Evolutionary conservation across 345 rosid genomes (phyloP).

Genomic region (Salix koriyanagi): DNA sequence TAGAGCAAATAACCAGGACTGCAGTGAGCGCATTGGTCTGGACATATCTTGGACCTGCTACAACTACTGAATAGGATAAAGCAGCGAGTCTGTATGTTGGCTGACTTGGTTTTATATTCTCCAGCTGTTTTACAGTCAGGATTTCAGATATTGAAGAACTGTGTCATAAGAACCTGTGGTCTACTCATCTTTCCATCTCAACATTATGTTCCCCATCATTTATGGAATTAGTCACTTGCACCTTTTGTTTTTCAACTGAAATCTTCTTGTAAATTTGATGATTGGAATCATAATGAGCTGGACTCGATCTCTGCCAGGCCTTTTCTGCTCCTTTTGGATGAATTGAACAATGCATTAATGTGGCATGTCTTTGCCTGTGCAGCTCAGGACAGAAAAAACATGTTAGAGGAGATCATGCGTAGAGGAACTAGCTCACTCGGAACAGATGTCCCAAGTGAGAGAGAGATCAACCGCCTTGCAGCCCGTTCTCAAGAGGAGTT

Average conservation of each 20-base stretch:
- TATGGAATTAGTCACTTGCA: neutral
- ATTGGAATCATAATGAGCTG: neutral
- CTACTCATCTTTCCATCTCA: neutral
- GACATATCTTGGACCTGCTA: neutral
- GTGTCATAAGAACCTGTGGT: neutral
- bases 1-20: neutral
- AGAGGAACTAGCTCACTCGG: conserved; percentile 94
- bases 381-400: conserved; percentile 92
- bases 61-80: neutral
- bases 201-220: neutral
- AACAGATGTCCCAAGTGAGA: conserved; percentile 94
- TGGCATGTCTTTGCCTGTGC: conserved; percentile 30
- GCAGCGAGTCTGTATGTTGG: neutral
- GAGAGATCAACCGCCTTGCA: conserved; percentile 95
- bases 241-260: neutral
- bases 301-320: neutral
- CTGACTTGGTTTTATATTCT: neutral
- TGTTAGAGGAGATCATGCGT: conserved; percentile 98
- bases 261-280: neutral
- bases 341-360: conserved; percentile 6
- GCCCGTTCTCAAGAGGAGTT: conserved; percentile 88
- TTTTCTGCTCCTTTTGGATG: neutral
- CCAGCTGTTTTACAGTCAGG: neutral
- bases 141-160: neutral
- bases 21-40: neutral